phyloP scores from a whole-genome alignment of 1,139 yeast species.

The Geotrichum australiense region DNA sequence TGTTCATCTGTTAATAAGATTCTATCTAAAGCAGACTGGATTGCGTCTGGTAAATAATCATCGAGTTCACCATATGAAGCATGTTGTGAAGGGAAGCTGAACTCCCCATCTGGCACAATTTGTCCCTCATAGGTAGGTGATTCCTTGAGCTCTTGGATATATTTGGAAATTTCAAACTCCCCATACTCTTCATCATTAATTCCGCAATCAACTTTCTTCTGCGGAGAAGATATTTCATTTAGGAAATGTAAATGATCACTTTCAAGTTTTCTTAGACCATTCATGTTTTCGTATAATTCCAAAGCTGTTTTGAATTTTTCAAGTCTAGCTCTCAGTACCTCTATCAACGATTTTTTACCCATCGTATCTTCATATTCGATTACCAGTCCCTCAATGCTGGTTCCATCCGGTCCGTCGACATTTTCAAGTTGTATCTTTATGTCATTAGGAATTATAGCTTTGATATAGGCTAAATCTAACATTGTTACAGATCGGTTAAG shows the following conservation, averaged over 20 bases:
- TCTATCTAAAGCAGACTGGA: slow-evolving; percentile 44
- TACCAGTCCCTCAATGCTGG: slow-evolving; percentile 48
- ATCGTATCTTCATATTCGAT: slow-evolving; percentile 68
- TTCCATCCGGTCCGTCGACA: slow-evolving; percentile 27
- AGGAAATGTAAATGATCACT: slow-evolving; percentile 34
- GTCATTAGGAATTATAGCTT: slow-evolving; percentile 59
- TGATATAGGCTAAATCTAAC: slow-evolving; percentile 58
- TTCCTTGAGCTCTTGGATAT: slow-evolving; percentile 44
- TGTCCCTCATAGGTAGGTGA: slow-evolving; percentile 46
- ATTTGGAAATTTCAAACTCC: slow-evolving; percentile 37
- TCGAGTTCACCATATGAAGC: slow-evolving; percentile 42
- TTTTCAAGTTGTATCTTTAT: slow-evolving; percentile 38
- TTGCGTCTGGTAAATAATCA: slow-evolving; percentile 37
- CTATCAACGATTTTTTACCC: slow-evolving; percentile 46
- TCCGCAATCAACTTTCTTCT: slow-evolving; percentile 6
- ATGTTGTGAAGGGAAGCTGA: slow-evolving; percentile 39
- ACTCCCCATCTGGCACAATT: slow-evolving; percentile 43
- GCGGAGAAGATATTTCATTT: slow-evolving; percentile 23
- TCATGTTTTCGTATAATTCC: slow-evolving; percentile 33
- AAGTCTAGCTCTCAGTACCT: slow-evolving; percentile 54
- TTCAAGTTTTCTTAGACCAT: slow-evolving; percentile 34
- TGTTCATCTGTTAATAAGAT: slow-evolving; percentile 32
- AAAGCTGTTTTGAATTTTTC: slow-evolving; percentile 45
- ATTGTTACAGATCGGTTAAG: slow-evolving; percentile 21
- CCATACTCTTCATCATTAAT: not conserved